phyloP scores from a whole-genome alignment of 2,329 filamentous ascomycete genomes.

The Fusarium napiforme region DNA sequence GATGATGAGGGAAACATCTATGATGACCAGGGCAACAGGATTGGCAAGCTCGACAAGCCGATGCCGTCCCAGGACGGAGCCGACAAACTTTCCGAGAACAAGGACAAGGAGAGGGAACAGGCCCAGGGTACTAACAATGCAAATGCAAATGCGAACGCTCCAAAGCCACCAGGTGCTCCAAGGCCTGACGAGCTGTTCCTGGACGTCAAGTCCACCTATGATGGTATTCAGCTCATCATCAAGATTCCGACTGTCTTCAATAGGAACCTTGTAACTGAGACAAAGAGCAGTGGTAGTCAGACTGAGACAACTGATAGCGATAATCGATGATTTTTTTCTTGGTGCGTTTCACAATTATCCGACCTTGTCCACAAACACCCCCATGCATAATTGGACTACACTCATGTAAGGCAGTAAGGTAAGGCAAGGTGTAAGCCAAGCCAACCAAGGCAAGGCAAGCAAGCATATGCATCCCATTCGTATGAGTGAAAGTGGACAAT shows the following conservation, averaged over 20 bases:
- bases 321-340: conserved; percentile 32
- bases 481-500: conserved; percentile 16
- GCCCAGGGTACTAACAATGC: neutral
- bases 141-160: conserved; percentile 12
- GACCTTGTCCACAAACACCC: conserved; percentile 7
- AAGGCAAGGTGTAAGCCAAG: conserved; percentile 4
- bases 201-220: conserved; percentile 67
- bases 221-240: conserved; percentile 67
- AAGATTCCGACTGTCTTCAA: conserved; percentile 67
- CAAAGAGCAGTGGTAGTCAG: conserved; percentile 22
- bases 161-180: conserved; percentile 48
- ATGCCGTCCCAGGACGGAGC: conserved; percentile 5
- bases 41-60: conserved; percentile 70
- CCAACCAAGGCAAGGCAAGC: conserved; percentile 10
- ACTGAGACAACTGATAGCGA: conserved; percentile 12
- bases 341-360: conserved; percentile 34
- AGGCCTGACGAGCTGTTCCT: conserved; percentile 64
- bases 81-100: conserved; percentile 16
- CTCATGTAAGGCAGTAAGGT: conserved; percentile 8
- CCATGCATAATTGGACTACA: conserved; percentile 21
- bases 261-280: conserved; percentile 38
- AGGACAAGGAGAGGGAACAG: conserved; percentile 1
- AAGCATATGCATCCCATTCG: conserved; percentile 24
- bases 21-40: conserved; percentile 64
- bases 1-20: conserved; percentile 68